Percentiles rank a stretch among this genome's conserved stretches.
These are phyloP conservation scores for Penicillium vulpinum DNA, from an alignment of 2,329 filamentous ascomycete species.

Conservation along the genomic window DNA sequence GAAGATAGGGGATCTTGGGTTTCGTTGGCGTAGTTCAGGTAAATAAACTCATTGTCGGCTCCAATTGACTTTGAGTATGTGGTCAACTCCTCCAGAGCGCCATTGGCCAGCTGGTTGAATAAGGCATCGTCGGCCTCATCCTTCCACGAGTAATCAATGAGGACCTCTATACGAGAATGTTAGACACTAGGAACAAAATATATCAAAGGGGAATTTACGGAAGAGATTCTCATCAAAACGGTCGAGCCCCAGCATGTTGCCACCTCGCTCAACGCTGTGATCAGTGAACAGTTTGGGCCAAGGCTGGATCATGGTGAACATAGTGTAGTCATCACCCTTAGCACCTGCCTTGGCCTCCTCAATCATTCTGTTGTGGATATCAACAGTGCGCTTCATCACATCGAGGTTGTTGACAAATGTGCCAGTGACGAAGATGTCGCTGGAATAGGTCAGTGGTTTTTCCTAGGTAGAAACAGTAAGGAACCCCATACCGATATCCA, in stretches of 20 bases:
- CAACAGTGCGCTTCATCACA: not conserved
- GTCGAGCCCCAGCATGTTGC: slow-evolving; percentile 41
- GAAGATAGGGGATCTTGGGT: slow-evolving; percentile 44
- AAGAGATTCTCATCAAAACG: slow-evolving; percentile 30
- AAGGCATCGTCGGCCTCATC: slow-evolving; percentile 35
- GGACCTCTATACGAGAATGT: slow-evolving; percentile 29
- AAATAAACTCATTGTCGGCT: slow-evolving; percentile 40
- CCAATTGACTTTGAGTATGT: slow-evolving; percentile 27
- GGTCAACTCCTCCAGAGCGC: slow-evolving; percentile 31
- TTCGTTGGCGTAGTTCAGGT: slow-evolving; percentile 50
- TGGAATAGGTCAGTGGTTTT: not conserved
- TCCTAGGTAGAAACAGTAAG: no score
- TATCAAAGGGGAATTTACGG: slow-evolving; percentile 8
- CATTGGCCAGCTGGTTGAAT: slow-evolving; percentile 31
- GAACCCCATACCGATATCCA: slow-evolving; percentile 6
- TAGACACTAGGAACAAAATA: slow-evolving; percentile 5
- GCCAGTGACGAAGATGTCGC: not conserved
- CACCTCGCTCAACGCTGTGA: slow-evolving; percentile 35
- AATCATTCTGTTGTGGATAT: slow-evolving; percentile 12
- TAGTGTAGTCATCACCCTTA: slow-evolving; percentile 21
- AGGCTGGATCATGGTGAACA: slow-evolving; percentile 41
- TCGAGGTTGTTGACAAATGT: not conserved
- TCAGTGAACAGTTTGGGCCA: slow-evolving; percentile 41
- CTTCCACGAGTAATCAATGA: slow-evolving; percentile 27
- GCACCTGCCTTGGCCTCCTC: slow-evolving; percentile 15